Evolutionary conservation across 1,284 basidiomycete genomes (phyloP), one percentile per base, ranked within the genome.

Genomic region (Ceratobasidium sp.): DNA sequence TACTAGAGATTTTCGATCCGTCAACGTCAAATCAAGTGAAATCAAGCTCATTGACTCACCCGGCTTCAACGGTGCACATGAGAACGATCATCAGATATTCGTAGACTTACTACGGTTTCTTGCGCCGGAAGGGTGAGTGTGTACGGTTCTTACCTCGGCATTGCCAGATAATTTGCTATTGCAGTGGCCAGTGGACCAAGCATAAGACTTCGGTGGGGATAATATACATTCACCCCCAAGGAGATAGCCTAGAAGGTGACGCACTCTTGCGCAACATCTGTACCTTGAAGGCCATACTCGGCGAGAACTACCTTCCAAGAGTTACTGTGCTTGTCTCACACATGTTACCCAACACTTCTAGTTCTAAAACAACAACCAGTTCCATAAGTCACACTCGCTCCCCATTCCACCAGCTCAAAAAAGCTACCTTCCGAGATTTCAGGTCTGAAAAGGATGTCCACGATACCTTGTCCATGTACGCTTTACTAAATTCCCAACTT

Each of bases 21-120:
- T n/a, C n/a, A n/a, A n/a, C n/a, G n/a, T n/a, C n/a, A n/a, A n/a
- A n/a, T n/a, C n/a, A n/a, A n/a, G 43, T 12, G 52, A 53, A 14
- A 57, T 69, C 26, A 45, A 18, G 21, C 52, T 69, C 36, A 53
- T 69, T 21, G 64, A 69, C 50, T 69, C 64, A 2, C 64, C 64
- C 12, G 64, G 64, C 5, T 69, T 69, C 39, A 30, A 69, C 50
- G 46, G 30, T 34, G 30, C 26, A 23, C 23, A 21, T 0, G 14
- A 30, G 52, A 28, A n/a, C 2, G 52, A 69, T 16, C 12, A 23
- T 18, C 48, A 69, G 10, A 57, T 69, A 43, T 26, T 69, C n/a
- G 28, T 26, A 30, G n/a, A 57, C 16, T 39, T 69, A 23, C 6
- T 43, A 3, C 10, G 8, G 0, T 57, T 39, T 60, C 23, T 60